These are phyloP conservation scores for Cercophora scortea DNA, from an alignment of 495 filamentous ascomycete genomes.

Conservation along the genomic window DNA sequence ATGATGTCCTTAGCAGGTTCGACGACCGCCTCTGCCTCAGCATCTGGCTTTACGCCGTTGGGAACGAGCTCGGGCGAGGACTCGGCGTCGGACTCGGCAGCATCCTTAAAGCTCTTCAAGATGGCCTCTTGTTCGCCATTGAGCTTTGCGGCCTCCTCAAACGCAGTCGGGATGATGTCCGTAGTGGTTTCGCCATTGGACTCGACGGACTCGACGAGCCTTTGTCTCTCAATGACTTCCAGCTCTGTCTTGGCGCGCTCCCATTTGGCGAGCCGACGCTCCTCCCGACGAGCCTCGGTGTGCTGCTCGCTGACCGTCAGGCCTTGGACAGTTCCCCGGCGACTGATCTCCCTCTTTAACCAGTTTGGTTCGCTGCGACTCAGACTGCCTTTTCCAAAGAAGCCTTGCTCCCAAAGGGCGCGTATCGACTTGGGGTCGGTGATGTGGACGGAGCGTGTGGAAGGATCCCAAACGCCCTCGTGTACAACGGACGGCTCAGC, in stretches of 20 bases:
- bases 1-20: no score
- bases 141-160: neutral
- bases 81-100: no score
- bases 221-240: constrained; percentile 66
- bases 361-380: constrained; percentile 92
- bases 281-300: constrained; percentile 67
- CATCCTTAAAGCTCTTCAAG: no score
- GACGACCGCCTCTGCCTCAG: no score
- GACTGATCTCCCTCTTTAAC: constrained; percentile 72
- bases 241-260: constrained; percentile 80
- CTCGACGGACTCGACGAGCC: constrained; percentile 31
- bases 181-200: neutral
- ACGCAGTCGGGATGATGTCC: neutral
- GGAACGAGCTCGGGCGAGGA: no score
- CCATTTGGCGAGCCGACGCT: constrained; percentile 77
- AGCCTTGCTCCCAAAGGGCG: constrained; percentile 88
- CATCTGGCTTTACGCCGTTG: no score
- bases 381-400: constrained; percentile 88
- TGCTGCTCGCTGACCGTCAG: constrained; percentile 60
- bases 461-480: constrained; percentile 64
- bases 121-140: no score
- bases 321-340: constrained; percentile 50
- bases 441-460: constrained; percentile 78
- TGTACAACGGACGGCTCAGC: constrained; percentile 61
- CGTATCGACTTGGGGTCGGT: constrained; percentile 65